Conservation (phyloP, 169 alveolate genomes). For the Eimeria necatrix region DNA sequence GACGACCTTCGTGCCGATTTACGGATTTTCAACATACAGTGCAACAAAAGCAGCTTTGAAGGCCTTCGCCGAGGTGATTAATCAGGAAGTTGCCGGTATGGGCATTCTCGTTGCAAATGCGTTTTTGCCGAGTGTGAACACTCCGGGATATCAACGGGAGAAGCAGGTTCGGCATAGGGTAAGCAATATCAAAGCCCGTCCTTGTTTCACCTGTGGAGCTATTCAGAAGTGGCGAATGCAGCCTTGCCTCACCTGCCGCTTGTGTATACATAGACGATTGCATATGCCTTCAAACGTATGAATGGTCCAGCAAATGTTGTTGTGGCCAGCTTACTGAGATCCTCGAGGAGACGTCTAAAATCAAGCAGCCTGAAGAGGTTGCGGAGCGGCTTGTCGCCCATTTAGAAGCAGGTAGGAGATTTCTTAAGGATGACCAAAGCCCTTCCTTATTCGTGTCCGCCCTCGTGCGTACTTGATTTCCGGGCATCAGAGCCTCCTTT, state of each 20-base stretch:
- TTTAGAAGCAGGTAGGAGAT: constrained; percentile 69
- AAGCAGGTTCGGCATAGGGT: constrained; percentile 79
- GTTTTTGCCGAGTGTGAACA: constrained; percentile 77
- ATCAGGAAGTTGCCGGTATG: constrained; percentile 77
- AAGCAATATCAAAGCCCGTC: neutral
- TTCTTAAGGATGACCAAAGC: neutral
- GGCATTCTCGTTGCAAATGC: constrained; percentile 78
- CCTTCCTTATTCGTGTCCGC: neutral
- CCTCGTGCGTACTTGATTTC: neutral
- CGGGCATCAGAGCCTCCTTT: neutral
- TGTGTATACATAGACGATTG: neutral
- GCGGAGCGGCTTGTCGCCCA: constrained; percentile 55
- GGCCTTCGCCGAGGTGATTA: constrained; percentile 76
- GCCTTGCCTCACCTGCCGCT: neutral
- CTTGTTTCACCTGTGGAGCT: neutral
- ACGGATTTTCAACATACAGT: constrained; percentile 78
- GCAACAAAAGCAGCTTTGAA: constrained; percentile 79
- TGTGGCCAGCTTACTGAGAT: constrained; percentile 67
- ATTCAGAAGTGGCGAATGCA: neutral
- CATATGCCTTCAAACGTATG: neutral
- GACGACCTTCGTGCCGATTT: constrained; percentile 79
- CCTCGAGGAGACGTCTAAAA: constrained; percentile 51
- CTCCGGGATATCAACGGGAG: constrained; percentile 79
- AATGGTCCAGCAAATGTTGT: neutral
- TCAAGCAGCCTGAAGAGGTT: constrained; percentile 55